Evolutionary conservation across 2,329 filamentous ascomycete genomes (phyloP), one percentile per base, ranked within the genome.

Genomic region (Gnomoniopsis smithogilvyi): DNA sequence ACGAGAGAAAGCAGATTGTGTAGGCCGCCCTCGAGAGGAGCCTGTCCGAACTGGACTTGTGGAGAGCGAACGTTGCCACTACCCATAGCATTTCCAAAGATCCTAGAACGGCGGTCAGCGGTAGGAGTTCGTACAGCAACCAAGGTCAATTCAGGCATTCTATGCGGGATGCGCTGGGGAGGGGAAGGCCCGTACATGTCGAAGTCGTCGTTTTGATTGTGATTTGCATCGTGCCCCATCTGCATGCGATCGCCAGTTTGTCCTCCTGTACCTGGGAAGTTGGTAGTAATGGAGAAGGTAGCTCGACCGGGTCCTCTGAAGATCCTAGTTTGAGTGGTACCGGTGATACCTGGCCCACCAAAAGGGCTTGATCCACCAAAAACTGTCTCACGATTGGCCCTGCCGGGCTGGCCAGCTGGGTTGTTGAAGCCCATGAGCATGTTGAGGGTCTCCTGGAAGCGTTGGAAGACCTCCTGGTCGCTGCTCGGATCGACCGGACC

Each of bases 1-100:
- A 88, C 65, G 38, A 72, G 70, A 8, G 74, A 75, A 19, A 88
- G 72, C 6, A 88, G 73, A n/a, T 82, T 78, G 36, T 80, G 78
- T 4, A 87, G 68, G 34, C 76, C 75, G 17, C 68, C 65, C 15
- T 69, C 68, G 19, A 81, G 66, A 17, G 71, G 70, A 34, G 62
- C 53, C 2, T 52, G 22, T 24, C 51, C 50, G 19, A 63, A 64
- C 56, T 67, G 63, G 19, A 62, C 64, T 58, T 68, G 63, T 60
- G 71, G 64, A 55, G 66, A 57, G 68, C 61, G 63, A 1, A 67
- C 53, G 34, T 65, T 64, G 33, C 61, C 59, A 15, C 72, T 71
- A 47, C 73, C 73, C 55, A 84, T 65, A 10, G 83, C 68, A 51
- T 77, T 73, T 48, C 72, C 70, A 62, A 84, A 80, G 1, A 83